These are phyloP conservation scores for Diplodia mutila DNA, from an alignment of 2,329 filamentous ascomycete species.

Conservation along the genomic window DNA sequence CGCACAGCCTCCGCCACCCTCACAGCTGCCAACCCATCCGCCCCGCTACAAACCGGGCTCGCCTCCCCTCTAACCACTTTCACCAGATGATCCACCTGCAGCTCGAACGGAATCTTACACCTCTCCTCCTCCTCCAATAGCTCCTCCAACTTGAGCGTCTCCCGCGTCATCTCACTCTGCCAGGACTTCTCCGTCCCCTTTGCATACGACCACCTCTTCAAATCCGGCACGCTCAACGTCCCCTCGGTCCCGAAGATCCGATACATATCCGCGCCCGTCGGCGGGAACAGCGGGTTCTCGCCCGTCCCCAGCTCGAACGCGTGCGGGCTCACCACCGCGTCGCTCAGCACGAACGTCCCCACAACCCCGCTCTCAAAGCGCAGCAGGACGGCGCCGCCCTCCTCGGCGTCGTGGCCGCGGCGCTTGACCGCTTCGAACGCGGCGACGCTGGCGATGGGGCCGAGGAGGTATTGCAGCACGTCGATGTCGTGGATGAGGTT, in stretches of 20 bases:
- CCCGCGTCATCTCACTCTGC: conserved; percentile 32
- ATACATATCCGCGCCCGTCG: conserved; percentile 52
- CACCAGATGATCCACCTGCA: conserved; percentile 58
- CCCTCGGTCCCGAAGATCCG: conserved; percentile 59
- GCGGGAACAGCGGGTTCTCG: conserved; percentile 60
- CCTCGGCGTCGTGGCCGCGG: conserved; percentile 56
- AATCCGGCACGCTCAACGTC: conserved; percentile 59
- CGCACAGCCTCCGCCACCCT: conserved; percentile 58
- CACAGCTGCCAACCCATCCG: conserved; percentile 57
- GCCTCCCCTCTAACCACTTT: conserved; percentile 51
- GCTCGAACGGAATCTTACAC: conserved; percentile 53
- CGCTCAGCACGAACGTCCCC: conserved; percentile 61
- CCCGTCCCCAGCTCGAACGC: conserved; percentile 61
- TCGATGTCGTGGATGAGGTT: conserved; percentile 67
- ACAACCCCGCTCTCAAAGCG: conserved; percentile 59
- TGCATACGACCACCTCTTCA: conserved; percentile 55
- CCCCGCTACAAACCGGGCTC: conserved; percentile 52
- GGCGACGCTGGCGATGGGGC: conserved; percentile 56
- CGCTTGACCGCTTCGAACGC: conserved; percentile 53
- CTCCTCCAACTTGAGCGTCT: conserved; percentile 40
- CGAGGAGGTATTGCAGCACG: conserved; percentile 60
- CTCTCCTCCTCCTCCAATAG: conserved; percentile 35
- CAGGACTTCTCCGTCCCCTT: conserved; percentile 46
- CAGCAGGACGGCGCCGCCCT: conserved; percentile 59
- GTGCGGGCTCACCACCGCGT: conserved; percentile 56